Evolutionary conservation across 129 eudicot genomes (phyloP).

Genomic region (Smallanthus sonchifolius): DNA sequence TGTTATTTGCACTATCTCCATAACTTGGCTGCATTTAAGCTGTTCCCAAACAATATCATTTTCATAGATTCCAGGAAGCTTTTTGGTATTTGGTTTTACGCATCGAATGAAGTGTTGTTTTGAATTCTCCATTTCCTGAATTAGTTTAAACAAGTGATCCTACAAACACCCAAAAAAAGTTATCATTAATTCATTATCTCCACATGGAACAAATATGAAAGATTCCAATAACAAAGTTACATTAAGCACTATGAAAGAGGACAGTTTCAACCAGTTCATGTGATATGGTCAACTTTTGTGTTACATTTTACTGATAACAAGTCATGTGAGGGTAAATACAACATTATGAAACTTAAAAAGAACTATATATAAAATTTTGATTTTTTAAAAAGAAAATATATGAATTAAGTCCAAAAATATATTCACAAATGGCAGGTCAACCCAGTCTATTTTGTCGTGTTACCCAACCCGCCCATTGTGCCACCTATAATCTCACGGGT

Average conservation of each 20-base stretch:
- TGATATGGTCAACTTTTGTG: neutral
- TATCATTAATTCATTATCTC: neutral
- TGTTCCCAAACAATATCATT: constrained; percentile 66
- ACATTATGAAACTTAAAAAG: neutral
- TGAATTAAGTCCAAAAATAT: neutral
- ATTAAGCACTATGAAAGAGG: too few relatives aligned
- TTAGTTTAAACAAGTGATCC: constrained; percentile 74
- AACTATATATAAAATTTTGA: too few relatives aligned
- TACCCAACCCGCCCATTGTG: neutral
- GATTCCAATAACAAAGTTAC: neutral
- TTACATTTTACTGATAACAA: neutral
- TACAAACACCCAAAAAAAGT: constrained; percentile 32
- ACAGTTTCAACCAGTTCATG: neutral
- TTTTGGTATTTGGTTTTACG: constrained; percentile 76
- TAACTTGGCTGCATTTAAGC: constrained; percentile 71
- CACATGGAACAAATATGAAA: neutral
- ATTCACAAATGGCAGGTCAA: neutral
- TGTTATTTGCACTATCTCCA: constrained; percentile 72
- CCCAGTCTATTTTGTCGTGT: neutral
- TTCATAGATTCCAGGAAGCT: constrained; percentile 73
- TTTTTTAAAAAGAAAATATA: neutral
- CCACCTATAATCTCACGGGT: neutral
- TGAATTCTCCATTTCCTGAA: constrained; percentile 70
- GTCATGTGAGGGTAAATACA: neutral
- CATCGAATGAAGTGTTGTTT: constrained; percentile 91